Evolutionary conservation across 495 filamentous ascomycete species (phyloP).

Genomic region (Sabuloglossum arenarium): DNA sequence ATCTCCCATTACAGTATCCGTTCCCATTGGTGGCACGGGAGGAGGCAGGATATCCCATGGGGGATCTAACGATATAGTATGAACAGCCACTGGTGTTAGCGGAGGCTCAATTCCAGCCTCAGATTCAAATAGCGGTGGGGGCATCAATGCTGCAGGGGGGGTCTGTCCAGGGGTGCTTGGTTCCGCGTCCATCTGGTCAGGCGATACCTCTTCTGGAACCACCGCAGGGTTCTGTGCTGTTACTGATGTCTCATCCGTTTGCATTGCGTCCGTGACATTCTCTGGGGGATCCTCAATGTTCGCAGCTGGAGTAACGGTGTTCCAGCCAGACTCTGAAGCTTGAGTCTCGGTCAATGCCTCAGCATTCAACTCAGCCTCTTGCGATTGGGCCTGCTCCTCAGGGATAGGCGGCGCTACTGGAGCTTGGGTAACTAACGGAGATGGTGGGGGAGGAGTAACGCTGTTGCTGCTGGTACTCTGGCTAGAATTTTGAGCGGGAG

Average conservation of each 20-base stretch:
- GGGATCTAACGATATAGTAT: background rate
- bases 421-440: background rate
- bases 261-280: background rate
- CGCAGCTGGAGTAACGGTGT: background rate
- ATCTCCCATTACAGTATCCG: background rate
- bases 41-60: background rate
- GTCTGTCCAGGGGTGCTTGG: background rate
- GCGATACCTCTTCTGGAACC: background rate
- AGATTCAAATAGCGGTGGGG: too few species aligned
- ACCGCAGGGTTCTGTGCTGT: background rate
- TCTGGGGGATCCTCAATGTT: background rate
- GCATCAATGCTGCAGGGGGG: too few species aligned
- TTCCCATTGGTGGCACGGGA: background rate
- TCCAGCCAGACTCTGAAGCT: background rate
- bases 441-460: background rate
- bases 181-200: background rate
- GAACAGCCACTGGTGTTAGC: background rate
- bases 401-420: background rate
- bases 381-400: background rate
- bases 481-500: background rate
- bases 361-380: background rate
- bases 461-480: background rate
- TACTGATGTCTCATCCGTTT: background rate
- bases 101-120: background rate
- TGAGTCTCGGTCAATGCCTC: background rate